These are phyloP conservation scores for Auxenochlorella pyrenoidosa DNA, from an alignment of 139 green algal genomes.

Conservation along the genomic window DNA sequence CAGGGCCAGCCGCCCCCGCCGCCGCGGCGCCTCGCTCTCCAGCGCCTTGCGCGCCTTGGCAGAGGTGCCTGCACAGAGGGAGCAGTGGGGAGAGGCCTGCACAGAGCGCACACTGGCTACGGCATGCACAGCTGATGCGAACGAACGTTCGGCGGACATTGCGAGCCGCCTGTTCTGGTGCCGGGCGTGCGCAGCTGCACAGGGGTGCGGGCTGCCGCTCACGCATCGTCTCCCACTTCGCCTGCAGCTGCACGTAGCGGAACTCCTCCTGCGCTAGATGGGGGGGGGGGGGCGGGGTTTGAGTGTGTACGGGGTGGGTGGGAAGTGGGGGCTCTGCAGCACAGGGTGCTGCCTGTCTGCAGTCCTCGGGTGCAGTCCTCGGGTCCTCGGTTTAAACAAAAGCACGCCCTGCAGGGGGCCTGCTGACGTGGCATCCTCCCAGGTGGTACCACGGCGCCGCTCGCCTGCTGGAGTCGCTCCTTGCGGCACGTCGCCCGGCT, in stretches of 20 bases:
- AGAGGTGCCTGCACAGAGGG: background rate
- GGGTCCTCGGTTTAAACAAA: no score
- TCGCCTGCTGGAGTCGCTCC: slow-evolving; percentile 49
- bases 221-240: background rate
- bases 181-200: background rate
- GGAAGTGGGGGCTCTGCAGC: no score
- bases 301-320: background rate
- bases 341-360: background rate
- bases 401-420: no score
- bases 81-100: no score
- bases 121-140: no score
- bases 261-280: background rate
- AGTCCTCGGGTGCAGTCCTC: no score
- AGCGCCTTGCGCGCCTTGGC: background rate
- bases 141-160: no score
- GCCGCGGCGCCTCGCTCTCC: background rate
- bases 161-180: no score
- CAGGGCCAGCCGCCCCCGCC: background rate
- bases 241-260: background rate
- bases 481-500: background rate
- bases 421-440: background rate
- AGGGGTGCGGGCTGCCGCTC: background rate
- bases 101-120: no score
- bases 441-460: slow-evolving; percentile 31
- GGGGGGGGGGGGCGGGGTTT: no score